Evolutionary conservation across 441 rosid species (phyloP), one percentile per base, ranked within the genome.

Genomic region (Adansonia rubrostipa): DNA sequence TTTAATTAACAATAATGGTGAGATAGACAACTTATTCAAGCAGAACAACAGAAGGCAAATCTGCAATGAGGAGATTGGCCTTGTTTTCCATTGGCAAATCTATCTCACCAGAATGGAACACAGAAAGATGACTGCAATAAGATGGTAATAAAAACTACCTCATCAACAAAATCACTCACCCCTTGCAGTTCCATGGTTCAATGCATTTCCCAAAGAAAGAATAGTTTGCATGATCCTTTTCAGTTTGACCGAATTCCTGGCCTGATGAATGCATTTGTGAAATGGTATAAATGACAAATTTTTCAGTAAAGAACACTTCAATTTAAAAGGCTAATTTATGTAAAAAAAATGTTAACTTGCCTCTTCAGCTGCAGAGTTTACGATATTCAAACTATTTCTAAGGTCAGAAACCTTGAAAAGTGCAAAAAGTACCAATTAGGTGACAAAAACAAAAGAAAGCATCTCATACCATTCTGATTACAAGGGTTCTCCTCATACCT

Each of bases 151-250:
- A 28, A 50, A 71, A 51, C 45, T 71, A 7, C 58, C 58, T 48
- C 62, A 51, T 71, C 47, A 28, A 51, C 3, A 15, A 50, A 75
- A 40, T 50, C 69, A 75, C 92, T 88, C 85, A 95, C 99, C 99
- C 88, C 99, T 89, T 70, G 99, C 97, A 82, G 98, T 93, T 83
- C 99, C 99, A 28, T 91, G 95, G 89, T 95, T 95, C 88, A 95
- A 87, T 51, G 98, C 97, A 84, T 93, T 96, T 60, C 98, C 99
- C 81, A 96, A 80, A 75, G 94, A 91, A 79, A 96, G 99, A 84
- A 96, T 90, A 69, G 93, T 89, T 83, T 93, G 97, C 98, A 96
- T 89, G 74, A 93, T 89, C 86, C 94, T 86, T 88, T 86, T 96
- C 85, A 96, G 83, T 86, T 92, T 96, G 76, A 63, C 84, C 4